Evolutionary conservation across 306 rosid species (phyloP).

Genomic region (Spatholobus suberectus): DNA sequence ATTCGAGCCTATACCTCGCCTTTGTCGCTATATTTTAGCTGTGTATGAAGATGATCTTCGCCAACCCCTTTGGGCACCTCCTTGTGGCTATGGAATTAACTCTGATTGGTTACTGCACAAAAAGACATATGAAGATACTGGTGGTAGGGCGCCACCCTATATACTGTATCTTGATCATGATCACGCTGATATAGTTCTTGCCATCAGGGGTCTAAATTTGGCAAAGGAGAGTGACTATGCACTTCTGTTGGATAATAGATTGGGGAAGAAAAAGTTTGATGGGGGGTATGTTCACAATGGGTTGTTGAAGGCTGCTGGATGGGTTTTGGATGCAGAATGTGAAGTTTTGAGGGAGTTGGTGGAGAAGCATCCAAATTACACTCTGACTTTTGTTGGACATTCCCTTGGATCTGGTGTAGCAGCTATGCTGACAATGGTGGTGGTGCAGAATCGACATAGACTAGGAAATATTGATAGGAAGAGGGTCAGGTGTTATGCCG

Average conservation of each 20-base stretch:
- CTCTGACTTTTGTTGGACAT: conserved; percentile 86
- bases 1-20: conserved; percentile 87
- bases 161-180: conserved; percentile 79
- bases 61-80: conserved; percentile 82
- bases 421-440: conserved; percentile 75
- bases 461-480: conserved; percentile 77
- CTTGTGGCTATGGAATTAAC: conserved; percentile 83
- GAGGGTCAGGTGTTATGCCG: conserved; percentile 84
- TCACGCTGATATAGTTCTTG: conserved; percentile 83
- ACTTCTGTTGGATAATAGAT: conserved; percentile 76
- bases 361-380: conserved; percentile 68
- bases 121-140: conserved; percentile 68
- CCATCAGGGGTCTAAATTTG: conserved; percentile 84
- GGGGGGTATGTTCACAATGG: conserved; percentile 99
- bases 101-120: conserved; percentile 66
- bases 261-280: conserved; percentile 86
- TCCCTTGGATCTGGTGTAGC: conserved; percentile 96
- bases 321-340: conserved; percentile 76
- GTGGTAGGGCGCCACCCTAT: conserved; percentile 81
- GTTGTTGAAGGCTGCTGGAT: conserved; percentile 78
- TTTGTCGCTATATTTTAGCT: conserved; percentile 84
- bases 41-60: conserved; percentile 91
- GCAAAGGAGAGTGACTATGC: conserved; percentile 92
- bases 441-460: conserved; percentile 65
- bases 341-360: conserved; percentile 67